Base-by-base conservation (phyloP, 2,329 filamentous ascomycete genomes). In the Ceratocystis ficicola region DNA sequence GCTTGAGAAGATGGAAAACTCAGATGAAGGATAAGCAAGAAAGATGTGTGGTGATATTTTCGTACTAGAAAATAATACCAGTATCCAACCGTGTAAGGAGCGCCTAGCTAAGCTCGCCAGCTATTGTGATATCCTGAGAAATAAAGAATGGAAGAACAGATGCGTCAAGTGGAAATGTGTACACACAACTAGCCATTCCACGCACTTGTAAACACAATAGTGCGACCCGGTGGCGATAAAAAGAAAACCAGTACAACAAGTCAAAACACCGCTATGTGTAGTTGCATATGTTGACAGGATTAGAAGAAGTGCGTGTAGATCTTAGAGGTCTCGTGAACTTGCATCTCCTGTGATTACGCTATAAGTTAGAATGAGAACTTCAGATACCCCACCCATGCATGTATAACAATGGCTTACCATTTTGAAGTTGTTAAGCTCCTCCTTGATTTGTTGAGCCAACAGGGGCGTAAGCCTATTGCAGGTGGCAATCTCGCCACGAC, bases 261-360 rank as follows among this genome's bases (percentile, higher is more conserved):
- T 4, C 15, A 22, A 28, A 12, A 2, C 22, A 15, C 48, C 48
- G 25, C 22, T 69, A 67, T 69, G 10, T 57, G 57, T 36, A 25
- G 20, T 3, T 71, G 71, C 71, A 70, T 70, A 71, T 69, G 70
- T 72, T 68, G 68, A 68, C 71, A 70, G 81, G 78, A 77, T 93
- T 84, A 99, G 82, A 99, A 97, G 83, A 99, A 99, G 83, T 99
- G 94, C 72, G 94, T 99, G 81, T 99, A 96, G 73, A 96, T 92
- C 80, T 97, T 99, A 70, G 94, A 97, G 75, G 88, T 90, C 78
- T 97, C 94, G 76, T 99, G 94, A 72, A 99, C 94, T 80, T 97
- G 94, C 94, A 99, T 99, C 80, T 99, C 94, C 94, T 97, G 69
- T 48, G 65, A 48, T 28, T 32, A 32, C 3, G 32, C 5, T 5